phyloP scores from a whole-genome alignment of 495 filamentous ascomycete genomes.

The Trichocladium antarcticum region DNA sequence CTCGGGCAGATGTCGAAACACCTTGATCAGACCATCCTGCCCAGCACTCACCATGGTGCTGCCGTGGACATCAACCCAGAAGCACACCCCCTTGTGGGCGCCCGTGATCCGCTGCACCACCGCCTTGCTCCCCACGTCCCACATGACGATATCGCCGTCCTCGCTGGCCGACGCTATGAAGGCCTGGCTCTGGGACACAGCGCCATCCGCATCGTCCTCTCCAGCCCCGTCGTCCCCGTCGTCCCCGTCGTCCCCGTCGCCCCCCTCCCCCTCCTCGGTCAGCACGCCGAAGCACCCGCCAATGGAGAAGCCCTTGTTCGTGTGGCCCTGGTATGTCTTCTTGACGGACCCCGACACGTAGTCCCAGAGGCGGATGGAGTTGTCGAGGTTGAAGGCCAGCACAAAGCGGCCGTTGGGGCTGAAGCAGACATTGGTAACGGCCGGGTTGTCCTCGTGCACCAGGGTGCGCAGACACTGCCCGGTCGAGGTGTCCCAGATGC shows the following conservation, averaged over 20 bases:
- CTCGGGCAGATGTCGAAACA: slow-evolving; percentile 27
- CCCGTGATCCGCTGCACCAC: slow-evolving; percentile 57
- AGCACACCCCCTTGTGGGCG: slow-evolving; percentile 68
- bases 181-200: slow-evolving; percentile 9
- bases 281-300: slow-evolving; percentile 69
- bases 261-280: slow-evolving; percentile 21
- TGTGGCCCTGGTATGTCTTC: slow-evolving; percentile 95
- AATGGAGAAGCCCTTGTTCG: slow-evolving; percentile 72
- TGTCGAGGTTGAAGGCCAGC: slow-evolving; percentile 83
- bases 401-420: slow-evolving; percentile 88
- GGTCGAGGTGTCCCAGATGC: slow-evolving; percentile 91
- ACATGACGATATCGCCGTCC: slow-evolving; percentile 71
- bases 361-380: slow-evolving; percentile 83
- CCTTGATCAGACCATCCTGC: slow-evolving; percentile 32
- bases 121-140: slow-evolving; percentile 81
- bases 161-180: slow-evolving; percentile 80
- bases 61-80: slow-evolving; percentile 59
- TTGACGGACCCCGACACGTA: slow-evolving; percentile 76
- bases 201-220: slow-evolving; percentile 20
- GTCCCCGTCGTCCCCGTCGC: slow-evolving; percentile 19
- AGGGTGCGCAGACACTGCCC: slow-evolving; percentile 91
- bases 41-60: slow-evolving; percentile 39
- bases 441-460: slow-evolving; percentile 90
- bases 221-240: slow-evolving; percentile 6
- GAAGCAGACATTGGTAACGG: slow-evolving; percentile 83